Percentiles rank a stretch among this genome's conserved stretches.
Conservation (phyloP, 106 monocot species). For the Ottelia alismoides region DNA sequence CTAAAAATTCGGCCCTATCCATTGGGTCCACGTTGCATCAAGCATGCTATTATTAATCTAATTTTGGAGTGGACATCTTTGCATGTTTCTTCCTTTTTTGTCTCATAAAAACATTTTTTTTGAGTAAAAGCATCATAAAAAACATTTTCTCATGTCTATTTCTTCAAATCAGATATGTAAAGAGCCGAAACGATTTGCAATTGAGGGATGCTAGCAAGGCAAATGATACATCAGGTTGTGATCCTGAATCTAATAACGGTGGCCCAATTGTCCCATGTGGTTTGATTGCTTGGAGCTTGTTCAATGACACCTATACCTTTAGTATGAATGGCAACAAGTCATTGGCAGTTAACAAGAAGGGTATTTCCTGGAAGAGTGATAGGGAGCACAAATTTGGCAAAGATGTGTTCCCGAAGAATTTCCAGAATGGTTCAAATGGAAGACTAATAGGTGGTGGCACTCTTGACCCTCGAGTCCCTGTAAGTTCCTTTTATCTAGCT, state of each 20-base stretch:
- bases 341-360: constrained; percentile 54
- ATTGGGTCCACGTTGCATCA: too few species aligned
- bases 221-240: constrained; percentile 54
- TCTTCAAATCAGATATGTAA: constrained; percentile 91
- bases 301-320: constrained; percentile 87
- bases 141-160: too few species aligned
- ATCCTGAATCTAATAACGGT: constrained; percentile 51
- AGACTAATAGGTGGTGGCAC: constrained; percentile 64
- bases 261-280: constrained; percentile 91
- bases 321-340: constrained; percentile 11
- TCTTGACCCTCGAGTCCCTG: constrained; percentile 44
- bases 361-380: constrained; percentile 96
- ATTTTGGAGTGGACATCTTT: too few species aligned
- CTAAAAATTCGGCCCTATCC: too few species aligned
- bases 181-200: constrained; percentile 89
- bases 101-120: too few species aligned
- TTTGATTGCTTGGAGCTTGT: constrained; percentile 96
- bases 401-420: constrained; percentile 80
- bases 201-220: constrained; percentile 29
- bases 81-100: too few species aligned
- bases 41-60: too few species aligned
- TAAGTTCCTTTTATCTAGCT: too few species aligned
- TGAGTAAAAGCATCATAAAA: too few species aligned
- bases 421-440: constrained; percentile 61
- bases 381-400: constrained; percentile 87